These are phyloP conservation scores for Puccinia coronata DNA, from an alignment of 1,284 basidiomycete species.

Conservation along the genomic window DNA sequence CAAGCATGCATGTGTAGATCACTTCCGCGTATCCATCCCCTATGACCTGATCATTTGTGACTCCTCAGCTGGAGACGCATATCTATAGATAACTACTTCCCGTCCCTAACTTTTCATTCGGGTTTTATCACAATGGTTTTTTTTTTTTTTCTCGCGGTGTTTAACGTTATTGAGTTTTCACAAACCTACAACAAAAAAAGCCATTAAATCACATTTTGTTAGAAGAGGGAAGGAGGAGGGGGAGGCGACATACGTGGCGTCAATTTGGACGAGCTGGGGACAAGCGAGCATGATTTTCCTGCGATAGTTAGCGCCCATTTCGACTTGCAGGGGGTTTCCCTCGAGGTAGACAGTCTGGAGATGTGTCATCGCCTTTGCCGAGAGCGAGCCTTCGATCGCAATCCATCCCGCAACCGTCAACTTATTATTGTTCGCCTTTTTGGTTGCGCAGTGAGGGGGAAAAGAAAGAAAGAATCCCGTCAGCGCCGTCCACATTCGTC, in stretches of 20 bases:
- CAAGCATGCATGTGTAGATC: neutral
- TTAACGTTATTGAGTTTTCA: constrained; percentile 4
- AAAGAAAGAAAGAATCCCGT: too few relatives aligned
- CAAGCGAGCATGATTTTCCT: constrained; percentile 57
- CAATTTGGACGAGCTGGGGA: constrained; percentile 58
- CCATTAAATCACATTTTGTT: neutral
- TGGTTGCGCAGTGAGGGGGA: neutral
- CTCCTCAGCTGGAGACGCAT: neutral
- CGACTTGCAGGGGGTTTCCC: constrained; percentile 57
- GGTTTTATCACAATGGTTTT: neutral
- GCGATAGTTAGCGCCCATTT: constrained; percentile 56
- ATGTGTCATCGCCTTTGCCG: constrained; percentile 53
- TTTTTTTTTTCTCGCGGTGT: too few relatives aligned
- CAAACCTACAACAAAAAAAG: constrained; percentile 9
- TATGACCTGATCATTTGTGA: too few relatives aligned
- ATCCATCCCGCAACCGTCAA: constrained; percentile 53
- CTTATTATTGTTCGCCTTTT: constrained; percentile 57
- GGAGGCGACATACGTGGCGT: constrained; percentile 55
- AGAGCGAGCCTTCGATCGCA: constrained; percentile 54
- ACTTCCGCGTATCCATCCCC: neutral
- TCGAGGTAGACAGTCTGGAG: constrained; percentile 59
- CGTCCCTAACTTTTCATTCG: neutral
- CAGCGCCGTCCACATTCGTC: neutral
- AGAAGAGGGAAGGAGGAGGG: neutral
- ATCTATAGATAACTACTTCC: neutral